phyloP scores from a whole-genome alignment of 495 filamentous ascomycete species.

The Hamigera avellanea region DNA sequence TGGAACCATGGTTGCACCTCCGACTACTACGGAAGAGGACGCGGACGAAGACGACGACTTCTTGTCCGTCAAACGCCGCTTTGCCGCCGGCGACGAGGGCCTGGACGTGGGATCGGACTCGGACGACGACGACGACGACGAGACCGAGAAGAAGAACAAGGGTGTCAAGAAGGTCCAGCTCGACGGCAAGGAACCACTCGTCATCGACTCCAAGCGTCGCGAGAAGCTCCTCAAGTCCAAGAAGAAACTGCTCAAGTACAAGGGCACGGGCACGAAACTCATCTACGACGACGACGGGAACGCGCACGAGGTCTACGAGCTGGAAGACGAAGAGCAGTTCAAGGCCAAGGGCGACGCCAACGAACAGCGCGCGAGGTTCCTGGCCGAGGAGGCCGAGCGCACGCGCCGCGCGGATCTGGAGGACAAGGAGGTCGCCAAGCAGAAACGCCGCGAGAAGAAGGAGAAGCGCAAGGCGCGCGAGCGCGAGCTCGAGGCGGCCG shows the following conservation, averaged over 20 bases:
- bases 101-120: slow-evolving; percentile 13
- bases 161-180: slow-evolving; percentile 29
- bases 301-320: slow-evolving; percentile 73
- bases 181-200: slow-evolving; percentile 49
- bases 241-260: slow-evolving; percentile 83
- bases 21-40: slow-evolving; percentile 32
- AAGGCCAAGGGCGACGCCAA: slow-evolving; percentile 59
- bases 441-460: slow-evolving; percentile 75
- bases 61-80: slow-evolving; percentile 75
- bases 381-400: slow-evolving; percentile 58
- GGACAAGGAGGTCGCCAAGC: slow-evolving; percentile 69
- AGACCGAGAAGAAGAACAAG: slow-evolving; percentile 5
- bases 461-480: slow-evolving; percentile 76
- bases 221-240: slow-evolving; percentile 90
- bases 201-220: slow-evolving; percentile 85
- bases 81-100: slow-evolving; percentile 40
- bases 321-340: slow-evolving; percentile 76
- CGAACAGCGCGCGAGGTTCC: slow-evolving; percentile 61
- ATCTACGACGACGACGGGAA: slow-evolving; percentile 89
- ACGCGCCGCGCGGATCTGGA: slow-evolving; percentile 66
- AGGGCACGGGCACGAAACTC: slow-evolving; percentile 70
- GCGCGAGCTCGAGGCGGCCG: slow-evolving; percentile 27
- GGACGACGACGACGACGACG: slow-evolving; percentile 3
- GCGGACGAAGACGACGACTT: slow-evolving; percentile 66
- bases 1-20: slow-evolving; percentile 28